Evolutionary conservation across 2,329 filamentous ascomycete species (phyloP).

Genomic region (Epichloe brachyelytri): DNA sequence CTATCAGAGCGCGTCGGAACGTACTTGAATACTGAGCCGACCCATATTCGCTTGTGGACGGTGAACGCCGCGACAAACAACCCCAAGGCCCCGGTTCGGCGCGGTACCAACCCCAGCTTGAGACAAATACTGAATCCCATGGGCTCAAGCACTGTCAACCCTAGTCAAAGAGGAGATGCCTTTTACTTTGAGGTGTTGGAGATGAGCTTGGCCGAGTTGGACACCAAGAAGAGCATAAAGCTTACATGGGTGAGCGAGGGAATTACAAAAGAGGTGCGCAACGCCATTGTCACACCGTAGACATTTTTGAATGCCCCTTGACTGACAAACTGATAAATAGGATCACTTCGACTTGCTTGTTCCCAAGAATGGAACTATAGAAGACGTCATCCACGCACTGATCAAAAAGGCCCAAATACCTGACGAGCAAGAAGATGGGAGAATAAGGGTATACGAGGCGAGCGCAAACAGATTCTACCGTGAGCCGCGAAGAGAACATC

Average conservation of each 20-base stretch:
- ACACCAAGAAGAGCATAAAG: conserved; percentile 81
- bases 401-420: conserved; percentile 70
- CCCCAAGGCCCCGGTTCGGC: conserved; percentile 66
- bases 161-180: conserved; percentile 59
- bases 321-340: conserved; percentile 23
- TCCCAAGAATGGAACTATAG: conserved; percentile 68
- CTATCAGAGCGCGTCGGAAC: conserved; percentile 74
- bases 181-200: conserved; percentile 90
- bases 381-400: conserved; percentile 63
- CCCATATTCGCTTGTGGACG: conserved; percentile 84
- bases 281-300: too few relatives aligned
- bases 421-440: conserved; percentile 55
- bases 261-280: conserved; percentile 67
- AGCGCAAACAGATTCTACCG: conserved; percentile 76
- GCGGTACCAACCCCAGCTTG: conserved; percentile 56
- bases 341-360: conserved; percentile 75
- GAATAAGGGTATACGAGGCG: conserved; percentile 70
- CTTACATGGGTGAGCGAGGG: conserved; percentile 80
- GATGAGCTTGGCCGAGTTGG: conserved; percentile 83
- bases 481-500: conserved; percentile 55
- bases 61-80: conserved; percentile 66
- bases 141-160: conserved; percentile 53
- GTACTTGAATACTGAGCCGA: conserved; percentile 62
- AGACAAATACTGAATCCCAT: conserved; percentile 65
- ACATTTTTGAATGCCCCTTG: not conserved